Conservation (phyloP, 108 stramenopile genomes). For the Nitzschia palea region DNA sequence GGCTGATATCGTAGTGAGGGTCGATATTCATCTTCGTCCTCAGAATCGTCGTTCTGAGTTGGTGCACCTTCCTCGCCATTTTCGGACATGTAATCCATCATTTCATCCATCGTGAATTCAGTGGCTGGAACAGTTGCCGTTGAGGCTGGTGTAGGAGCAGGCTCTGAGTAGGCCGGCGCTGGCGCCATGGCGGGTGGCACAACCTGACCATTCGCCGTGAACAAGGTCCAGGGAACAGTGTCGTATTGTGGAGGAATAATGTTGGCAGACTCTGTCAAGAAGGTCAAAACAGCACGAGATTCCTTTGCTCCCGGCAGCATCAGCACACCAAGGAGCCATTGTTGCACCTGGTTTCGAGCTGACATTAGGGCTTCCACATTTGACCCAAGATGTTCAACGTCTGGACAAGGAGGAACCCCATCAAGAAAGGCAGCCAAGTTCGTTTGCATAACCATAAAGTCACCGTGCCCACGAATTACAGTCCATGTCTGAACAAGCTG, state of each 20-base stretch:
- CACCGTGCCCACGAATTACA: conserved; percentile 79
- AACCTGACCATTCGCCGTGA: conserved; percentile 34
- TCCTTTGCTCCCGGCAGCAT: conserved; percentile 60
- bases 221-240: conserved; percentile 74
- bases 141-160: background rate
- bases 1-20: conserved; percentile 62
- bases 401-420: conserved; percentile 49
- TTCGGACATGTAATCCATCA: conserved; percentile 84
- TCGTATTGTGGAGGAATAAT: conserved; percentile 83
- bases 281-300: conserved; percentile 63
- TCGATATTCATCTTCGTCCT: conserved; percentile 61
- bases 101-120: conserved; percentile 60
- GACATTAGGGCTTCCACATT: conserved; percentile 41
- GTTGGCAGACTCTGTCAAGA: conserved; percentile 78
- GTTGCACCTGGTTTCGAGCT: conserved; percentile 62
- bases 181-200: conserved; percentile 15
- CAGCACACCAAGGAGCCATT: conserved; percentile 67
- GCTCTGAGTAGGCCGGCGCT: conserved; percentile 3
- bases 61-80: conserved; percentile 48
- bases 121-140: background rate
- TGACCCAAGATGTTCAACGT: conserved; percentile 1
- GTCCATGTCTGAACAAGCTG: conserved; percentile 88
- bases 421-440: conserved; percentile 38
- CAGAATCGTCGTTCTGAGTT: conserved; percentile 41
- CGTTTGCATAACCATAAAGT: conserved; percentile 60